Base-by-base conservation (phyloP, 2,329 filamentous ascomycete species). In the Scopulariopsis brevicaulis region DNA sequence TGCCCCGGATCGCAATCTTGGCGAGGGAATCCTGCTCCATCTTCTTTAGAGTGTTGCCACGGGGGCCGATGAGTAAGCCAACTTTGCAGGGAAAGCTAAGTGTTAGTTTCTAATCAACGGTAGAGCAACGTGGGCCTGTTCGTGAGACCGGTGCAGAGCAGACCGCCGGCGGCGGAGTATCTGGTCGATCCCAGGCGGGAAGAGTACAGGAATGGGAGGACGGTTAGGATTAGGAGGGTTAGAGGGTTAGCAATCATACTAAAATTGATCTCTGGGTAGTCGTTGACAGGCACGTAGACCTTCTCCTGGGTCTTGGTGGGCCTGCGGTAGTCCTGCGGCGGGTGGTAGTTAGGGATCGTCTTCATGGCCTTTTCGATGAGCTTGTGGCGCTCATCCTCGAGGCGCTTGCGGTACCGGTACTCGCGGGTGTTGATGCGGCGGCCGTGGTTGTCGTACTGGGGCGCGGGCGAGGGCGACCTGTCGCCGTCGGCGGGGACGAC, bases 221-320 rank as follows among this genome's bases (percentile, higher is more conserved):
- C 77, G 74, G 77, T 88, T 86, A 88, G 85, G 82, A 81, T 88
- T 86, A 88, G 85, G 82, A 81, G 74, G 79, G 85, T 89, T 87
- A 86, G 85, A 91, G 90, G 91, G 90, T 96, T 96, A 96, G 92
- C 87, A 92, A 94, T 93, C 93, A 93, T 96, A 99, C 94, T 99
- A 90, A 99, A 99, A 87, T 99, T 99, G 86, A 99, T 97, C 77
- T 99, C 94, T 82, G 94, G 94, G 75, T 99, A 99, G 77, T 99
- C 94, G 84, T 99, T 99, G 79, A 99, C 94, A 73, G 94, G 94
- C 74, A 99, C 94, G 74, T 99, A 99, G 88, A 99, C 95, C 82
- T 99, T 99, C 82, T 99, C 94, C 77, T 99, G 94, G 71, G 94
- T 99, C 88, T 99, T 99, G 73, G 93, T 97, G 62, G 94, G 94